Evolutionary conservation across 1,284 basidiomycete species (phyloP).

Genomic region (Ustilago sp.): DNA sequence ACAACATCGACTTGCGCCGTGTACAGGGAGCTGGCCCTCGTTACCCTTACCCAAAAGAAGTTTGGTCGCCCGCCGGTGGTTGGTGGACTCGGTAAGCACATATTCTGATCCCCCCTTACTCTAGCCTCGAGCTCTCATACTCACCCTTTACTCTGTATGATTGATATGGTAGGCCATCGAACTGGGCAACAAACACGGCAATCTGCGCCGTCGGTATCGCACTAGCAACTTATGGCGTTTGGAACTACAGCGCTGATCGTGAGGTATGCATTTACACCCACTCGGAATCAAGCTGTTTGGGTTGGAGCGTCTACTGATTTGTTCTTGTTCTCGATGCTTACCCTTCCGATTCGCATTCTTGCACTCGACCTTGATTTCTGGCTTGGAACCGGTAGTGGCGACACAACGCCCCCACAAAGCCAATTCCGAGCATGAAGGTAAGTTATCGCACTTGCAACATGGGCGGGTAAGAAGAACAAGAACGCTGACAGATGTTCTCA

Average conservation of each 20-base stretch:
- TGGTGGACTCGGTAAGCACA: conserved; percentile 72
- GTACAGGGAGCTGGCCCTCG: conserved; percentile 70
- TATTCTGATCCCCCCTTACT: neutral
- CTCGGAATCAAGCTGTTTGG: neutral
- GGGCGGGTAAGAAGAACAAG: no score
- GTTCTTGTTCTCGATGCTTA: no score
- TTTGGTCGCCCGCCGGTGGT: conserved; percentile 74
- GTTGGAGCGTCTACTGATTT: neutral
- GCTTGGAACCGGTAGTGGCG: conserved; percentile 53
- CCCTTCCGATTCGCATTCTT: no score
- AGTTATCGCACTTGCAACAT: conserved; percentile 12
- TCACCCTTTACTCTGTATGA: neutral
- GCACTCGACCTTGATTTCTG: neutral
- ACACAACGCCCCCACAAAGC: conserved; percentile 63
- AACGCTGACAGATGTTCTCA: no score
- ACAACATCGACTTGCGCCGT: neutral
- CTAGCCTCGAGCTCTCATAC: neutral
- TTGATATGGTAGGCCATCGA: conserved; percentile 67
- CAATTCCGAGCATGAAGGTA: conserved; percentile 63
- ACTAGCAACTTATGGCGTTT: conserved; percentile 72
- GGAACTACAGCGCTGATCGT: conserved; percentile 72
- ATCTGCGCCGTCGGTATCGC: conserved; percentile 71
- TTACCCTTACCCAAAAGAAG: conserved; percentile 75
- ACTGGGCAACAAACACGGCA: conserved; percentile 73
- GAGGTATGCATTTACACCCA: conserved; percentile 70